Conservation (phyloP, 495 filamentous ascomycete species). For the Evernia prunastri region DNA sequence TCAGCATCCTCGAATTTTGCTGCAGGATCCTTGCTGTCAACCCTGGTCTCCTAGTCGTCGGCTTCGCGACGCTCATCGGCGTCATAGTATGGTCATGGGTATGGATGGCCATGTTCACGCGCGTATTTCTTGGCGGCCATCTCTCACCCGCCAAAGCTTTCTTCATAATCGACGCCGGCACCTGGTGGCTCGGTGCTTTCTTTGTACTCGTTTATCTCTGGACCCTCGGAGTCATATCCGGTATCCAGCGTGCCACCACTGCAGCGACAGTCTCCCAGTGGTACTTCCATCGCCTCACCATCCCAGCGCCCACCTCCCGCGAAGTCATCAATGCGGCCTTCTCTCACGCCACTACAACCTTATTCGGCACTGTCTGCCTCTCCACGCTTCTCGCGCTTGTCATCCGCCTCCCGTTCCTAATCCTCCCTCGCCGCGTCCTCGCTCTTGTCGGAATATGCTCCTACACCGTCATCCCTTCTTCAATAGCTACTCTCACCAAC, state of each 20-base stretch:
- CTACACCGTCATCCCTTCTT: slow-evolving; percentile 75
- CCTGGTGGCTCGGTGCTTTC: slow-evolving; percentile 83
- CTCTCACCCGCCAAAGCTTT: slow-evolving; percentile 49
- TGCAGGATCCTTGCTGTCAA: slow-evolving; percentile 81
- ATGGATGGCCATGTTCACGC: slow-evolving; percentile 95
- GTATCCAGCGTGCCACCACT: slow-evolving; percentile 83
- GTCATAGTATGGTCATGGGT: slow-evolving; percentile 88
- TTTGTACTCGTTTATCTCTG: slow-evolving; percentile 93
- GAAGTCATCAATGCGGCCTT: slow-evolving; percentile 79
- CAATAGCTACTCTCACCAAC: slow-evolving; percentile 77
- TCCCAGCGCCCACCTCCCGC: slow-evolving; percentile 65
- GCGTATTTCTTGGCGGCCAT: slow-evolving; percentile 84
- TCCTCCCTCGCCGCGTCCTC: slow-evolving; percentile 68
- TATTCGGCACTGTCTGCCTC: slow-evolving; percentile 90
- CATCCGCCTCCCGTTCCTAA: slow-evolving; percentile 75
- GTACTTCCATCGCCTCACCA: slow-evolving; percentile 92
- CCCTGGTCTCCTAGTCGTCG: slow-evolving; percentile 73
- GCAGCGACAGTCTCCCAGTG: slow-evolving; percentile 95
- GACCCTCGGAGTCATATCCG: slow-evolving; percentile 79
- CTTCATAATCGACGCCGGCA: slow-evolving; percentile 77
- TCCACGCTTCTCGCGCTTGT: slow-evolving; percentile 73
- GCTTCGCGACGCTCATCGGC: slow-evolving; percentile 65
- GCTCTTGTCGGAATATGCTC: slow-evolving; percentile 56
- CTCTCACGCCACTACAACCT: slow-evolving; percentile 67
- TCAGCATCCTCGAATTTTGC: slow-evolving; percentile 84